Evolutionary conservation across 78 protist species (phyloP).

Genomic region (Dictyostelium capitatum): DNA sequence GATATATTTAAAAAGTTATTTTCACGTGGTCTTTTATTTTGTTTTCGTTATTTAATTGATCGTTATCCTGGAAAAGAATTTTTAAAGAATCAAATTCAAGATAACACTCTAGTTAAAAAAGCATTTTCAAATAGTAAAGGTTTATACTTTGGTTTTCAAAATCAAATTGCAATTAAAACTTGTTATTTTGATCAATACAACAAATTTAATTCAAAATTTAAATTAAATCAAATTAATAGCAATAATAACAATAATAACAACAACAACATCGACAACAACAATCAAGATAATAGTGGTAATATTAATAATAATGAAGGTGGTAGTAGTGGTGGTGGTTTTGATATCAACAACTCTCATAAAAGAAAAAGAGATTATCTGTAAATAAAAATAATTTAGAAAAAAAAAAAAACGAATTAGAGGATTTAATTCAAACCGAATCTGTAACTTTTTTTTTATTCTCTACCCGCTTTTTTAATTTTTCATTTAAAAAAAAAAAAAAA

Average conservation of each 20-base stretch:
- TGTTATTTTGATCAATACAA: not conserved
- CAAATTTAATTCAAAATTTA: not conserved
- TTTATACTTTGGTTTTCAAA: conserved; percentile 9
- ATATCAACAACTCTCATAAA: not conserved
- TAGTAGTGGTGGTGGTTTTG: not conserved
- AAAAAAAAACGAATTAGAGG: not conserved
- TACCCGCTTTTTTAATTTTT: no score
- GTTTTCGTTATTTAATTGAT: not conserved
- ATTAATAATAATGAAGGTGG: not conserved
- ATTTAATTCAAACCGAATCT: no score
- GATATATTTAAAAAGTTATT: not conserved
- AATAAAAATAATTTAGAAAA: not conserved
- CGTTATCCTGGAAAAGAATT: not conserved
- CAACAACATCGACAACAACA: not conserved
- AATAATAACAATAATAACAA: not conserved
- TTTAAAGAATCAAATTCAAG: not conserved
- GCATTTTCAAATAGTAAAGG: not conserved
- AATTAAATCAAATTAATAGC: not conserved
- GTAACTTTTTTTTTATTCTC: no score
- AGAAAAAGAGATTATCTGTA: not conserved
- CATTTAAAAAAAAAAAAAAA: no score
- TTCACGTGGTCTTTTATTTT: not conserved
- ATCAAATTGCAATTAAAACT: conserved; percentile 1
- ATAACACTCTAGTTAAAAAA: not conserved
- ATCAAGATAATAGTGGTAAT: not conserved